Evolutionary conservation across 305 asterid species (phyloP).

Genomic region (Fraxinus paxiana): DNA sequence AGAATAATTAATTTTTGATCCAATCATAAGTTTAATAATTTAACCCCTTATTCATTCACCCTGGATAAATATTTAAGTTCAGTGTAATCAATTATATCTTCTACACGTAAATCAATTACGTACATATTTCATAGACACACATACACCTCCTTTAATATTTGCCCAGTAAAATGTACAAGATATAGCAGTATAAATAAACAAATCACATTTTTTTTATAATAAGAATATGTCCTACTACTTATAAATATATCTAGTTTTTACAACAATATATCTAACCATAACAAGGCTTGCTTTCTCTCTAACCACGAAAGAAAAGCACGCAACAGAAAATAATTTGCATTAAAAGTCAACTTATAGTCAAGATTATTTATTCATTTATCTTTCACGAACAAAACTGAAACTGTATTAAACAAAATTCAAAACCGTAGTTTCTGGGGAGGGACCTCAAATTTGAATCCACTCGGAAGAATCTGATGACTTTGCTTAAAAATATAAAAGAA

Average conservation of each 20-base stretch:
- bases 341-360: neutral
- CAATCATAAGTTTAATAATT: neutral
- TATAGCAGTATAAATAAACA: neutral
- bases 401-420: neutral
- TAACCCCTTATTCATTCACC: neutral
- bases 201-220: neutral
- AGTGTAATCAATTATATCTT: neutral
- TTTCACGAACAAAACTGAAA: neutral
- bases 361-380: neutral
- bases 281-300: neutral
- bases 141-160: neutral
- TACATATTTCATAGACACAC: neutral
- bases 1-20: neutral
- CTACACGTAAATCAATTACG: neutral
- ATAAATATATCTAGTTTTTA: neutral
- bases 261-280: neutral
- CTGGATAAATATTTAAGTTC: neutral
- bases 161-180: neutral
- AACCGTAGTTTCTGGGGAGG: neutral
- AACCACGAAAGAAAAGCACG: neutral
- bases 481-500: neutral
- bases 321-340: neutral
- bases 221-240: neutral
- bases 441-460: neutral
- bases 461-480: neutral